Percentiles rank a stretch among this genome's conserved stretches.
phyloP scores from a whole-genome alignment of 116 monocot species.

The Phalaenopsis hybrid region DNA sequence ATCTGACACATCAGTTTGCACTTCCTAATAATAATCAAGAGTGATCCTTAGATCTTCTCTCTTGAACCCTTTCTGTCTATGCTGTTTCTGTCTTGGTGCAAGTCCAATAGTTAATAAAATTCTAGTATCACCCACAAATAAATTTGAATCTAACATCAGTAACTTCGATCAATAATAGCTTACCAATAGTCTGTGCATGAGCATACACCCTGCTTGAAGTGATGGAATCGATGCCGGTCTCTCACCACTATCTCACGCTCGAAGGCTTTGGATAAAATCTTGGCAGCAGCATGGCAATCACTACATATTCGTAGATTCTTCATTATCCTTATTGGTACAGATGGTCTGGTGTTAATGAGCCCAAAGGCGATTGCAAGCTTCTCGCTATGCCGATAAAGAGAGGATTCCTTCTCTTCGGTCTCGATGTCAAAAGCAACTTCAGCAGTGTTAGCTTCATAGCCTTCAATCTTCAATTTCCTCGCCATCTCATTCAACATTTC shows the following conservation, averaged over 20 bases:
- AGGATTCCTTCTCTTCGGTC: conserved; percentile 43
- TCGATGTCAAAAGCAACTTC: conserved; percentile 48
- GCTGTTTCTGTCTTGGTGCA: too few relatives aligned
- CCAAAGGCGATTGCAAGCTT: conserved; percentile 52
- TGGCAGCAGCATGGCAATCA: conserved; percentile 46
- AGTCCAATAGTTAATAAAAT: too few relatives aligned
- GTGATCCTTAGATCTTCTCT: too few relatives aligned
- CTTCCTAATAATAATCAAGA: too few relatives aligned
- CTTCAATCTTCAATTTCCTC: conserved; percentile 29
- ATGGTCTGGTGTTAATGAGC: conserved; percentile 28
- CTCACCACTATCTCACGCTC: conserved; percentile 38
- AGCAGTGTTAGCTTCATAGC: conserved; percentile 31
- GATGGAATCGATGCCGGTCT: conserved; percentile 35
- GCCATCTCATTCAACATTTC: conserved; percentile 35
- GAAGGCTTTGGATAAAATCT: conserved; percentile 32
- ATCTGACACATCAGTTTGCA: too few relatives aligned
- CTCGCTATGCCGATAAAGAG: conserved; percentile 40
- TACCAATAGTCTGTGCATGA: conserved; percentile 31
- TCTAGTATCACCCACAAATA: too few relatives aligned
- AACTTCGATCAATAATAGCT: neutral
- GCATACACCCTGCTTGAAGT: conserved; percentile 39
- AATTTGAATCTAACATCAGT: neutral
- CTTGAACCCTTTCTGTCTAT: too few relatives aligned
- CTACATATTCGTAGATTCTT: conserved; percentile 44
- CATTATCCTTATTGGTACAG: conserved; percentile 34